Evolutionary conservation across 2,329 filamentous ascomycete species (phyloP), one percentile per base, ranked within the genome.

Genomic region (Hypomyces rosellus): DNA sequence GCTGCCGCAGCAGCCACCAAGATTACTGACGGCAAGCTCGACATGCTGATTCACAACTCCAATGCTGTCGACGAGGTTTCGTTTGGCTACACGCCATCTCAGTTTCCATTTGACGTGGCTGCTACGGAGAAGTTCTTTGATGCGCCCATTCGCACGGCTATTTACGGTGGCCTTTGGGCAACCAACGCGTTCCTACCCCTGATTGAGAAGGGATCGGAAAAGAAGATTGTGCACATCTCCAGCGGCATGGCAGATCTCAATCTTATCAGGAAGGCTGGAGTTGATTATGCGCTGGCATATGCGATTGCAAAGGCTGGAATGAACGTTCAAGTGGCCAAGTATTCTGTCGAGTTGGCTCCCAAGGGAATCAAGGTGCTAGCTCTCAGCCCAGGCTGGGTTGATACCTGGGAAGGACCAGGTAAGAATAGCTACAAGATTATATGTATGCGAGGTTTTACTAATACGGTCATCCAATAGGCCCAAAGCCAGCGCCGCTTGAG

Each of bases 171-270:
- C 1, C 33, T 48, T 14, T 52, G 50, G 50, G 51, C 61, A 1
- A 65, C 66, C 44, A 72, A 69, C 45, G 59, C 63, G 3, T 73
- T 73, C 56, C 52, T 74, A 2, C 69, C 70, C 0, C 61, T 74
- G 18, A 56, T 75, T 22, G 56, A 63, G 14, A 68, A 66, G 33
- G 66, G 68, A 34, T 48, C 45, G 44, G 53, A 61, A 44, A 74
- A 74, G 60, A 74, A 74, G 56, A 66, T 74, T 48, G 56, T 71
- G 5, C 58, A 66, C 15, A 67, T 75, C 20, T 66, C 67, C 16
- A 66, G 54, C 9, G 69, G 60, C 8, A 60, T 68, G 53, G 69
- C 63, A 0, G 68, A 71, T 48, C 48, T 61, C 1, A 57, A 64
- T 7, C 22, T 64, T 5, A 60, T 60, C 45, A 54, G 55, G 3